Conservation (phyloP, 2,329 filamentous ascomycete genomes). For the Pseudogymnoascus sp. region DNA sequence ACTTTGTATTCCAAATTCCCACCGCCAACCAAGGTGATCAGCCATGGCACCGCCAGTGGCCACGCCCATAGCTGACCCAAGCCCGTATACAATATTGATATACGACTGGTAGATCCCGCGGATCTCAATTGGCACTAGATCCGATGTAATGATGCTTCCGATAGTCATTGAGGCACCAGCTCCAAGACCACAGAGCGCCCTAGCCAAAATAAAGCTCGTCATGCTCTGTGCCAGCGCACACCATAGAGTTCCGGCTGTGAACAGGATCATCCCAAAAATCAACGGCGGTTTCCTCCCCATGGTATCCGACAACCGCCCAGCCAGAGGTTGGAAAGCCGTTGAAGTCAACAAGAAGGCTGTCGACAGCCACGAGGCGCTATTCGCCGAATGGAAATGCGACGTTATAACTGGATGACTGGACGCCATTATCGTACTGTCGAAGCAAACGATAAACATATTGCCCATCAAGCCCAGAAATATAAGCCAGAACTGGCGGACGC, state of each 20-base stretch:
- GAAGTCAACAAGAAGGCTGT: slow-evolving; percentile 72
- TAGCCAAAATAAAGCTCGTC: slow-evolving; percentile 60
- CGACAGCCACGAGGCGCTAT: slow-evolving; percentile 75
- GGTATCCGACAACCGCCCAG: slow-evolving; percentile 67
- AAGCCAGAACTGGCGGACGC: slow-evolving; percentile 48
- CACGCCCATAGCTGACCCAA: slow-evolving; percentile 53
- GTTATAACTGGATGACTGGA: slow-evolving; percentile 76
- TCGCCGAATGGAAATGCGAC: slow-evolving; percentile 69
- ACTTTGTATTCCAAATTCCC: slow-evolving; percentile 59
- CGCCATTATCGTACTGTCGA: slow-evolving; percentile 76
- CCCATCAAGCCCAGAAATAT: slow-evolving; percentile 53
- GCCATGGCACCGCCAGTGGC: slow-evolving; percentile 64
- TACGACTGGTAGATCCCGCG: slow-evolving; percentile 64
- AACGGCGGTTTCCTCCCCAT: slow-evolving; percentile 63
- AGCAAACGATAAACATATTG: slow-evolving; percentile 54
- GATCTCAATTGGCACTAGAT: slow-evolving; percentile 63
- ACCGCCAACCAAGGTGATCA: slow-evolving; percentile 65
- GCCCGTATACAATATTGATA: slow-evolving; percentile 58
- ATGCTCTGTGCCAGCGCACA: slow-evolving; percentile 63
- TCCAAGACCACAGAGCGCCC: slow-evolving; percentile 65
- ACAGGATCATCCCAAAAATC: slow-evolving; percentile 54
- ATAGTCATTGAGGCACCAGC: slow-evolving; percentile 65
- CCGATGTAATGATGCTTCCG: slow-evolving; percentile 64
- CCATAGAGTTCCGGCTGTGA: slow-evolving; percentile 58
- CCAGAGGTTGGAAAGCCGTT: slow-evolving; percentile 67